phyloP scores from a whole-genome alignment of 768 basidiomycete genomes.

The Mycena olivaceomarginata region DNA sequence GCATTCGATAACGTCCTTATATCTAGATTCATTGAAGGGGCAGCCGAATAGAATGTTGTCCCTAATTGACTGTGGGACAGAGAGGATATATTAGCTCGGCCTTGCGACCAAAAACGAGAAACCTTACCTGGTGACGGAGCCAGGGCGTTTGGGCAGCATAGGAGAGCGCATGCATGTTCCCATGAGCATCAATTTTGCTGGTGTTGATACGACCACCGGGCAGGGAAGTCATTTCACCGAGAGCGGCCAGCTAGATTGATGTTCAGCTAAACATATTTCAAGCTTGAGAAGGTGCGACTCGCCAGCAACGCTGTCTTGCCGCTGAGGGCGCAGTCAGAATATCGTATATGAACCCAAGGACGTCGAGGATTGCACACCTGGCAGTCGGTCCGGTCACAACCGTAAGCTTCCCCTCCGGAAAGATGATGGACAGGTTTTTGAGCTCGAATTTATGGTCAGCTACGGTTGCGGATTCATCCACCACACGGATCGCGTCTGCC shows the following conservation, averaged over 20 bases:
- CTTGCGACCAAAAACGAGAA: background rate
- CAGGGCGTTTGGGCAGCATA: conserved; percentile 87
- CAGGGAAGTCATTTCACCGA: conserved; percentile 82
- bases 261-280: background rate
- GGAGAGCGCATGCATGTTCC: conserved; percentile 78
- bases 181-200: conserved; percentile 72
- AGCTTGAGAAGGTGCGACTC: conserved; percentile 43
- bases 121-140: conserved; percentile 68
- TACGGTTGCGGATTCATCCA: conserved; percentile 48
- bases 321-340: conserved; percentile 51
- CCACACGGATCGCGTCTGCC: conserved; percentile 26
- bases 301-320: conserved; percentile 90
- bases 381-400: conserved; percentile 89
- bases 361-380: conserved; percentile 21
- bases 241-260: conserved; percentile 76
- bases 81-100: background rate
- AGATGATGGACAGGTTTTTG: conserved; percentile 76
- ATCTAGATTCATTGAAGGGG: conserved; percentile 82
- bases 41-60: conserved; percentile 90
- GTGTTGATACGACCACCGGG: conserved; percentile 71
- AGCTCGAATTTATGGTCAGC: conserved; percentile 79
- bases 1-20: conserved; percentile 84
- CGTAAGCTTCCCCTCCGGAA: conserved; percentile 84
- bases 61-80: conserved; percentile 72
- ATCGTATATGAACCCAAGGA: background rate